Percentiles rank a stretch among this genome's conserved stretches.
These are phyloP conservation scores for Diutina sp. DNA, from an alignment of 1,139 yeast genomes.

Conservation along the genomic window DNA sequence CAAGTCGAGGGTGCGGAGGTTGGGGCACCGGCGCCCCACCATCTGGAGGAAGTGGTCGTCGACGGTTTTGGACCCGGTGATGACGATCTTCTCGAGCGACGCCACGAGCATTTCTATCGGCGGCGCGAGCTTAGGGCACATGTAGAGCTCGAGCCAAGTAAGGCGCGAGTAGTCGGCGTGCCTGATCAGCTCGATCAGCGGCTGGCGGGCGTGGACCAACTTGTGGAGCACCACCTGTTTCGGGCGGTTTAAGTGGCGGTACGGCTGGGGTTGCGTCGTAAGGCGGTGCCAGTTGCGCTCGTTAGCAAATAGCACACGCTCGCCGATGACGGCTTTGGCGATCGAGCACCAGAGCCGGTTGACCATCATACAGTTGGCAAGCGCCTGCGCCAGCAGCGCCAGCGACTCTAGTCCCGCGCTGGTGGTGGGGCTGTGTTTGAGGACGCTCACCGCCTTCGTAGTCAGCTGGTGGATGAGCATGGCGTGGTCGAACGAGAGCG, in stretches of 20 bases:
- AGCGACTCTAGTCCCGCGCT: background rate
- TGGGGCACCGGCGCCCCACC: constrained; percentile 45
- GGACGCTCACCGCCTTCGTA: background rate
- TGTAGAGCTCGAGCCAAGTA: constrained; percentile 65
- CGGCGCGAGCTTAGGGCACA: constrained; percentile 67
- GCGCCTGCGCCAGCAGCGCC: constrained; percentile 8
- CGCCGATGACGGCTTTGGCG: constrained; percentile 41
- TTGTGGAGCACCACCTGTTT: constrained; percentile 22
- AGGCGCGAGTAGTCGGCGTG: constrained; percentile 29
- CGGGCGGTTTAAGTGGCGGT: constrained; percentile 12
- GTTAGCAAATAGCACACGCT: constrained; percentile 41
- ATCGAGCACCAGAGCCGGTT: constrained; percentile 52
- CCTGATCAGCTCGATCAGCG: constrained; percentile 12
- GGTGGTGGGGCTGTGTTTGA: background rate
- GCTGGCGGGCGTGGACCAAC: constrained; percentile 20
- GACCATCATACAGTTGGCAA: constrained; percentile 55
- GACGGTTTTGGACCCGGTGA: constrained; percentile 65
- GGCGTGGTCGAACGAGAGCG: constrained; percentile 51
- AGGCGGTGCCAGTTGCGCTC: constrained; percentile 36
- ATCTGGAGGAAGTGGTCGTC: constrained; percentile 45
- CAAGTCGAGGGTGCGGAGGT: constrained; percentile 53
- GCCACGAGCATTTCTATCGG: constrained; percentile 28
- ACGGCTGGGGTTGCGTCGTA: constrained; percentile 8
- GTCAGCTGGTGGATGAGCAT: constrained; percentile 34
- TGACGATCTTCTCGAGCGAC: constrained; percentile 40